Base-by-base conservation (phyloP, 2,329 filamentous ascomycete genomes). In the Fusarium drepaniforme region DNA sequence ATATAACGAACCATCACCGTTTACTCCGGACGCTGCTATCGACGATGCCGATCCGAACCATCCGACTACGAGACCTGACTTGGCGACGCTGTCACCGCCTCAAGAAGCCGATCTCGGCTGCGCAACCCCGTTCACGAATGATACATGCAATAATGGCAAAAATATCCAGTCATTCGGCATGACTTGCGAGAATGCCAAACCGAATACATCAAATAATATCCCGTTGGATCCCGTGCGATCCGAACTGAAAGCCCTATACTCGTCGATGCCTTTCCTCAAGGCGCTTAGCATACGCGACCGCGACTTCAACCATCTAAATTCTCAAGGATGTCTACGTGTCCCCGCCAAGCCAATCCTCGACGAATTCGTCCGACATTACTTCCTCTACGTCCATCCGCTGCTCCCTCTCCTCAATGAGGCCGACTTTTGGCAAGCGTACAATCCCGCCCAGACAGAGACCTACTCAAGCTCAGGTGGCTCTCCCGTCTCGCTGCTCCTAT, bases 261-360 rank as follows among this genome's bases (percentile, higher is more conserved):
- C 74, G 0, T 75, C 71, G 2, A 72, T 75, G 67, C 73, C 74
- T 2, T 75, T 75, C 59, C 33, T 75, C 1, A 56, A 72, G 15
- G 68, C 73, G 0, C 49, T 74, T 1, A 74, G 57, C 7, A 74
- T 75, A 53, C 70, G 68, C 59, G 74, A 75, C 38, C 62, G 62
- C 59, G 74, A 75, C 25, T 69, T 74, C 11, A 40, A 62, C 9
- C 65, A 66, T 9, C 71, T 75, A 9, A 56, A 72, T 9, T 46
- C 73, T 1, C 74, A 68, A 30, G 74, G 72, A 4, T 76, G 74
- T n/a, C 53, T 76, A 18, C 74, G 67, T 33, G 64, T 76, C 3
- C 74, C 74, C 1, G 64, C 74, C 9, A 76, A 75, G 35, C 69
- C 72, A 0, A 75, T 76, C 3, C 72, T 76, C 13, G 74, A 76